Percentiles rank a stretch among this genome's conserved stretches.
Evolutionary conservation across 495 filamentous ascomycete species (phyloP).

Genomic region (Sphaerosporella brunnea): DNA sequence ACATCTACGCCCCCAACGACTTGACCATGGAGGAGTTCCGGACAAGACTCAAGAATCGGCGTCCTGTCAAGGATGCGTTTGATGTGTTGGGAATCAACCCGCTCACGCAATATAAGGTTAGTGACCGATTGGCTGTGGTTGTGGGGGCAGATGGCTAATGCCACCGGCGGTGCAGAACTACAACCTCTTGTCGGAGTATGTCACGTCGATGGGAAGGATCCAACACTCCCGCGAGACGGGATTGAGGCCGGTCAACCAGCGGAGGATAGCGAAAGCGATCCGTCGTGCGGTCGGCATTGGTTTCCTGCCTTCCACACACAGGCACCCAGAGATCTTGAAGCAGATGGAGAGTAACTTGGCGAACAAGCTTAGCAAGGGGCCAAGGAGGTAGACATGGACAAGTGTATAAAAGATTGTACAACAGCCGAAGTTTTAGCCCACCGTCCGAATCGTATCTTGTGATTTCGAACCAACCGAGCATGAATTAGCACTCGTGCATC

Average conservation of each 20-base stretch:
- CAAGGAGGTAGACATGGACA: too few relatives aligned
- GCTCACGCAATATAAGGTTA: slow-evolving; percentile 65
- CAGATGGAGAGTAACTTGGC: not conserved
- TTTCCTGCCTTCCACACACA: slow-evolving; percentile 79
- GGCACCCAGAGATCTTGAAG: slow-evolving; percentile 70
- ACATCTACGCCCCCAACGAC: slow-evolving; percentile 84
- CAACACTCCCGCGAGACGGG: slow-evolving; percentile 56
- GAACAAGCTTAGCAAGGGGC: too few relatives aligned
- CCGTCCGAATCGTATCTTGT: too few relatives aligned
- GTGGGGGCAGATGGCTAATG: not conserved
- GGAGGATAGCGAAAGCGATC: slow-evolving; percentile 81
- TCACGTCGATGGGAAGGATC: slow-evolving; percentile 70
- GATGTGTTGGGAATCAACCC: slow-evolving; percentile 70
- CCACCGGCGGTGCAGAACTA: slow-evolving; percentile 49
- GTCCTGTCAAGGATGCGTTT: slow-evolving; percentile 46
- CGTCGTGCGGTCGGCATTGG: slow-evolving; percentile 74
- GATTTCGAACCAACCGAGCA: too few relatives aligned
- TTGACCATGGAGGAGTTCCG: slow-evolving; percentile 53
- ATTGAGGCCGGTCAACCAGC: slow-evolving; percentile 71
- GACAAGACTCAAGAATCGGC: slow-evolving; percentile 41
- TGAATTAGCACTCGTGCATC: too few relatives aligned
- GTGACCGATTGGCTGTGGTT: slow-evolving; percentile 2
- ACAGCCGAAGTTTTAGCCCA: too few relatives aligned
- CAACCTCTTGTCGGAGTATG: slow-evolving; percentile 76
- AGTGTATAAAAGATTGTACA: too few relatives aligned